Evolutionary conservation across 1,139 yeast species (phyloP), one percentile per base, ranked within the genome.

Genomic region (Saccharomycopsis hybrid): DNA sequence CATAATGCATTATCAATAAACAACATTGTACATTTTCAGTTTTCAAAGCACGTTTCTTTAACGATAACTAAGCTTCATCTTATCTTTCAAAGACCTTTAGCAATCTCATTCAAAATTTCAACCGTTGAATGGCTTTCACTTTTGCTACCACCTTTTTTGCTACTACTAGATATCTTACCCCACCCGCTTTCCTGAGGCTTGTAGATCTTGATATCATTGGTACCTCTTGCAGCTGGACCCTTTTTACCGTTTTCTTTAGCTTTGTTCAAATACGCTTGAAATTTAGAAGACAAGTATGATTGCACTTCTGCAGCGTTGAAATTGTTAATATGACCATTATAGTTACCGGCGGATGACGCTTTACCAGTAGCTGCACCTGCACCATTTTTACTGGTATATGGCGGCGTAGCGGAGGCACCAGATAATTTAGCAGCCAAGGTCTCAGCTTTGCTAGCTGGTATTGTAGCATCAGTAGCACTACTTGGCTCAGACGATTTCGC

Each of bases 141-240:
- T 7, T 27, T 40, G 18, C 35, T 43, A 9, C 41, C n/a, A n/a
- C 43, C 41, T 13, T 33, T 41, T 38, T 46, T 49, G 4, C 39
- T 32, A 11, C 40, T 38, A 1, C 46, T 29, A 8, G 30, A 28
- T 5, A 37, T 47, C 30, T 42, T 51, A 9, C 52, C 53, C 55
- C 55, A 52, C 11, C 55, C 53, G 27, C 48, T 36, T 32, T 52
- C 55, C 41, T 36, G 42, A 11, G 55, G 43, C 39, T 47, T 47
- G 45, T 49, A 52, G 4, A 52, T 40, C 40, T 31, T 33, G 30
- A 51, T 46, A 4, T 9, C 39, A 7, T 41, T 18, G 8, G 38
- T 30, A 27, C 32, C 11, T 28, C 42, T 33, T 8, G 36, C 41
- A 13, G 31, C 43, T 25, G 41, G 31, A n/a, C 41, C 7, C 36